A percentile compares a stretch with the other conserved stretches of the same genome.
Conservation (phyloP, 768 basidiomycete genomes). For the Podaxis sp. region DNA sequence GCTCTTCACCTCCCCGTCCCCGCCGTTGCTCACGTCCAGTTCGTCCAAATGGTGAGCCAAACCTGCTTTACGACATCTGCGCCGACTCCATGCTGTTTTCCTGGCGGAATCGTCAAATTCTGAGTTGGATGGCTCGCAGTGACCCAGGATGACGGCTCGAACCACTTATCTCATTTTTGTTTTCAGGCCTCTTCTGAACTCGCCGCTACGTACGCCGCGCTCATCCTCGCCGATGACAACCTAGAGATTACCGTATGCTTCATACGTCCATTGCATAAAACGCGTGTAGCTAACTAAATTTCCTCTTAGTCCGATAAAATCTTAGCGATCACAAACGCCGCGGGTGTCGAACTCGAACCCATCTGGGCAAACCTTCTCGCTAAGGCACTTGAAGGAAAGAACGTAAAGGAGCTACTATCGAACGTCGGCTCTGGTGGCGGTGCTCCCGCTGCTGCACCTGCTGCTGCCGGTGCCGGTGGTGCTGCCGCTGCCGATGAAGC, state of each 20-base stretch:
- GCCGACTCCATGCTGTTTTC: background rate
- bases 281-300: constrained; percentile 3
- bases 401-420: constrained; percentile 92
- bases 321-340: constrained; percentile 75
- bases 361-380: constrained; percentile 98
- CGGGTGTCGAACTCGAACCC: constrained; percentile 82
- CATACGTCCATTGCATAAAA: background rate
- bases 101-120: background rate
- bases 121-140: constrained; percentile 2
- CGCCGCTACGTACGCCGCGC: constrained; percentile 92
- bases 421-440: constrained; percentile 94
- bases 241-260: constrained; percentile 92
- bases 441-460: constrained; percentile 60
- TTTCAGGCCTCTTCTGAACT: constrained; percentile 62
- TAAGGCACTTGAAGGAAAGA: constrained; percentile 97
- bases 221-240: constrained; percentile 97
- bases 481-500: constrained; percentile 74
- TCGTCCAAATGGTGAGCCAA: constrained; percentile 5
- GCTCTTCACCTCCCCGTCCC: background rate
- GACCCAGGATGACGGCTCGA: constrained; percentile 8
- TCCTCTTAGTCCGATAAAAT: constrained; percentile 83
- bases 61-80: background rate
- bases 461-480: constrained; percentile 55
- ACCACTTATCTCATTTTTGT: constrained; percentile 12
- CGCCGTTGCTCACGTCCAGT: background rate